Evolutionary conservation across 2,329 filamentous ascomycete species (phyloP).

Genomic region (Emmonsia crescens): DNA sequence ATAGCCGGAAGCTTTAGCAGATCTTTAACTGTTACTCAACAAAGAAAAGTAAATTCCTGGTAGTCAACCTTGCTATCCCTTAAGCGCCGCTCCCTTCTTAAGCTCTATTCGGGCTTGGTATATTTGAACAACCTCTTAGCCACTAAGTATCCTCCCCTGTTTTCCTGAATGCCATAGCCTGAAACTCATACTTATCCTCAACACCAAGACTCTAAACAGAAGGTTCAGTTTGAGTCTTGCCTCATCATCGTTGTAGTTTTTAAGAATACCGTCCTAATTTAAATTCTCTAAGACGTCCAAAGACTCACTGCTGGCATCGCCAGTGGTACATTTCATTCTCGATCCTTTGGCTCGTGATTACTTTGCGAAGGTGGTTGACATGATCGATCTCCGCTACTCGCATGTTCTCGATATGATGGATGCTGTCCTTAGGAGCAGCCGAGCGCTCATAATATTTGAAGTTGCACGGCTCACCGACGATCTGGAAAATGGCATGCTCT

Average conservation of each 20-base stretch:
- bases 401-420: slow-evolving; percentile 3
- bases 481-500: not conserved
- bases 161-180: no score
- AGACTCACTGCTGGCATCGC: not conserved
- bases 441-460: slow-evolving; percentile 4
- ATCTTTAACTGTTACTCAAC: no score
- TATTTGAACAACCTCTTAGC: no score
- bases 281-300: not conserved
- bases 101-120: no score
- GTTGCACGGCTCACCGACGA: not conserved
- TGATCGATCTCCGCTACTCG: not conserved
- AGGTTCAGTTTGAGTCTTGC: not conserved
- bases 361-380: not conserved
- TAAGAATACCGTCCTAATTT: not conserved
- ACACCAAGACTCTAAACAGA: not conserved
- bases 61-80: no score
- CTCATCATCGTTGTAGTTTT: not conserved
- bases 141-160: no score
- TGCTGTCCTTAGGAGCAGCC: not conserved
- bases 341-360: not conserved
- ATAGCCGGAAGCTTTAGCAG: not conserved
- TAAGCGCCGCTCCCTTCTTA: no score
- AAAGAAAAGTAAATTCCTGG: no score
- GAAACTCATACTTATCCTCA: not conserved
- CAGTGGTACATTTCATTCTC: slow-evolving; percentile 9